Evolutionary conservation across 495 filamentous ascomycete species (phyloP).

Genomic region (Cercophora scortea): DNA sequence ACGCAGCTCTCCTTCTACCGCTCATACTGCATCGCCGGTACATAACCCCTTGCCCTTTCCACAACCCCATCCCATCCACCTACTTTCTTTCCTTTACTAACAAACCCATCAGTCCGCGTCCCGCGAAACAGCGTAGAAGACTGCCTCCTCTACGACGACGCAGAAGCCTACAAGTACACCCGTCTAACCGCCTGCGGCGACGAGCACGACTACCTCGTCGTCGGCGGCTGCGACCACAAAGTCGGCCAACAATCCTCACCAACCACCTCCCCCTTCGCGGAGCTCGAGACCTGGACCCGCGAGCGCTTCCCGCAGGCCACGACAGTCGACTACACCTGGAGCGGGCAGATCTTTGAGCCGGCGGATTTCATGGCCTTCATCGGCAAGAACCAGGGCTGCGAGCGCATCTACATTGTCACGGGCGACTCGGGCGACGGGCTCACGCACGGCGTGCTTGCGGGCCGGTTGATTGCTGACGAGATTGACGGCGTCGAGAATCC

Average conservation of each 20-base stretch:
- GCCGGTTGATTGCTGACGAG: conserved; percentile 45
- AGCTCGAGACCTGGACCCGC: conserved; percentile 45
- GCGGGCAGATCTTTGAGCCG: conserved; percentile 51
- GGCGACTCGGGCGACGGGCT: conserved; percentile 55
- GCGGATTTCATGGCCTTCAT: conserved; percentile 49
- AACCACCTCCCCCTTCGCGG: conserved; percentile 29
- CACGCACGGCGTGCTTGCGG: conserved; percentile 48
- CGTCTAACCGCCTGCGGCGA: conserved; percentile 45
- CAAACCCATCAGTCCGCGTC: conserved; percentile 25
- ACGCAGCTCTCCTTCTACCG: conserved; percentile 42
- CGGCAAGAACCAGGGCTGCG: conserved; percentile 44
- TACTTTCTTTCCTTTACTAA: too few species aligned
- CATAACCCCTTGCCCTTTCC: too few species aligned
- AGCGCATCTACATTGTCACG: conserved; percentile 46
- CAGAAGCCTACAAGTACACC: conserved; percentile 46
- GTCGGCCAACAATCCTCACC: conserved; percentile 43
- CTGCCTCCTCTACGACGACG: conserved; percentile 47
- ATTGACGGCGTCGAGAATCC: conserved; percentile 40
- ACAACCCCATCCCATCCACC: too few species aligned
- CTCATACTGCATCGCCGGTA: conserved; percentile 47
- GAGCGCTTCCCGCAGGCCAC: conserved; percentile 44
- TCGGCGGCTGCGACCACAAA: conserved; percentile 55
- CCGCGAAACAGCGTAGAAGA: conserved; percentile 44
- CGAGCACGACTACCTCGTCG: conserved; percentile 46
- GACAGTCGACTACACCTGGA: conserved; percentile 46